Conservation (phyloP, 495 filamentous ascomycete species). For the Polyplosphaeria fusca region DNA sequence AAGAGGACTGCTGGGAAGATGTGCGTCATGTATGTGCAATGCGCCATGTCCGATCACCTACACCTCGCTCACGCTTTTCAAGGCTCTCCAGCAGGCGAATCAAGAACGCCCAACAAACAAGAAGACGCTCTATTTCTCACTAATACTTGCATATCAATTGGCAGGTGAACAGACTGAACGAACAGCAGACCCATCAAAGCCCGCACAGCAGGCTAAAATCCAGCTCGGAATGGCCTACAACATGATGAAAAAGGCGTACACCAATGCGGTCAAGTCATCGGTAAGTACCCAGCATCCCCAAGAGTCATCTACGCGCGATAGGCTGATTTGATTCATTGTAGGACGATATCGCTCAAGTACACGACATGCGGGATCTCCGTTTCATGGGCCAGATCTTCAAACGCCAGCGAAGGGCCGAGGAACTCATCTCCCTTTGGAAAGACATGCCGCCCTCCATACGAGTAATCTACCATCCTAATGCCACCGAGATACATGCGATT, state of each 20-base stretch:
- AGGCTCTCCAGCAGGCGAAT: constrained; percentile 4
- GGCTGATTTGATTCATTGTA: neutral
- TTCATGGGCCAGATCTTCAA: constrained; percentile 19
- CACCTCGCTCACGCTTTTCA: neutral
- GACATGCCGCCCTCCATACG: neutral
- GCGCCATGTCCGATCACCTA: neutral
- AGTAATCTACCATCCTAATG: neutral
- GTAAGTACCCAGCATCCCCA: constrained; percentile 8
- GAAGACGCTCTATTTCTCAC: constrained; percentile 9
- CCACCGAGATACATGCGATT: neutral
- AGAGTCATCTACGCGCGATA: neutral
- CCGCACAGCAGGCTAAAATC: neutral
- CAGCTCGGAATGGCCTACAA: neutral
- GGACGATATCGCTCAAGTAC: constrained; percentile 1
- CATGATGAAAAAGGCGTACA: constrained; percentile 4
- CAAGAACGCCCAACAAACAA: neutral
- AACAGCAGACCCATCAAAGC: neutral
- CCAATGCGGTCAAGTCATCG: neutral
- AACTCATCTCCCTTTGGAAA: constrained; percentile 4
- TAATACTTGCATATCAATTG: constrained; percentile 19
- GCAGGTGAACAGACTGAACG: neutral
- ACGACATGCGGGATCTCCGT: constrained; percentile 20
- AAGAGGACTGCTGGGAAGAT: constrained; percentile 30
- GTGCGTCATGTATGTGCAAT: constrained; percentile 16
- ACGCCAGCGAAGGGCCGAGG: neutral